A percentile compares a stretch with the other conserved stretches of the same genome.
Conservation (phyloP, 257 asterid species). For the Apocynum venetum region DNA sequence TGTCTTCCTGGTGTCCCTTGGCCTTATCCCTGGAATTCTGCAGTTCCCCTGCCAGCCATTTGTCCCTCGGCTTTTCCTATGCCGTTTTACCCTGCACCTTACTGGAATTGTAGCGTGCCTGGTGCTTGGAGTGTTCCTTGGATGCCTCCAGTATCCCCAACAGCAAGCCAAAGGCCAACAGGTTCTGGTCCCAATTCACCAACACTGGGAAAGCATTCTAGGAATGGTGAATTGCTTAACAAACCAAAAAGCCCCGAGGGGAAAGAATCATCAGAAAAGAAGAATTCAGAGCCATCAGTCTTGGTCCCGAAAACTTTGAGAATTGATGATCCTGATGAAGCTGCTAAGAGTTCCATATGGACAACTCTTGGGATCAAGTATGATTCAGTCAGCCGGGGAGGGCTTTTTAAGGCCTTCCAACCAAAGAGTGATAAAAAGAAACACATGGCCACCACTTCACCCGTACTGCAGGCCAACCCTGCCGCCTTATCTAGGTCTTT, state of each 20-base stretch:
- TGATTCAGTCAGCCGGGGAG: conserved; percentile 39
- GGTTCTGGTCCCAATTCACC: conserved; percentile 37
- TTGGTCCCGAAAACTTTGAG: conserved; percentile 74
- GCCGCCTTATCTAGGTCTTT: conserved; percentile 76
- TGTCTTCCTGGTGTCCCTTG: conserved; percentile 55
- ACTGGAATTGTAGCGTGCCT: conserved; percentile 54
- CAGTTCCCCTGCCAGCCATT: conserved; percentile 49
- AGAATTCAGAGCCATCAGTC: conserved; percentile 33
- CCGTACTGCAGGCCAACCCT: conserved; percentile 63
- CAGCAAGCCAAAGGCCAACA: conserved; percentile 25
- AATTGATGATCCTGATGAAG: conserved; percentile 80
- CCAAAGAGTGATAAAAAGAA: conserved; percentile 40
- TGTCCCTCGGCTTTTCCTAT: conserved; percentile 51
- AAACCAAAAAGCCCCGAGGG: conserved; percentile 26
- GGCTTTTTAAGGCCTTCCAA: conserved; percentile 63
- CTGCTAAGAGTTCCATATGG: conserved; percentile 89
- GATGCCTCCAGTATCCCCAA: conserved; percentile 37
- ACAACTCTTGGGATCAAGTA: conserved; percentile 68
- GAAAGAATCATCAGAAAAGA: conserved; percentile 14
- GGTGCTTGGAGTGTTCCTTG: conserved; percentile 62
- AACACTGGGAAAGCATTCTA: conserved; percentile 63
- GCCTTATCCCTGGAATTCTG: conserved; percentile 54
- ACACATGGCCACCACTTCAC: conserved; percentile 18
- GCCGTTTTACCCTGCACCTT: conserved; percentile 59
- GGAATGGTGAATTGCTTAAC: conserved; percentile 49